Conservation (phyloP, 1,139 yeast genomes). For the Kluyveromyces sp. region DNA sequence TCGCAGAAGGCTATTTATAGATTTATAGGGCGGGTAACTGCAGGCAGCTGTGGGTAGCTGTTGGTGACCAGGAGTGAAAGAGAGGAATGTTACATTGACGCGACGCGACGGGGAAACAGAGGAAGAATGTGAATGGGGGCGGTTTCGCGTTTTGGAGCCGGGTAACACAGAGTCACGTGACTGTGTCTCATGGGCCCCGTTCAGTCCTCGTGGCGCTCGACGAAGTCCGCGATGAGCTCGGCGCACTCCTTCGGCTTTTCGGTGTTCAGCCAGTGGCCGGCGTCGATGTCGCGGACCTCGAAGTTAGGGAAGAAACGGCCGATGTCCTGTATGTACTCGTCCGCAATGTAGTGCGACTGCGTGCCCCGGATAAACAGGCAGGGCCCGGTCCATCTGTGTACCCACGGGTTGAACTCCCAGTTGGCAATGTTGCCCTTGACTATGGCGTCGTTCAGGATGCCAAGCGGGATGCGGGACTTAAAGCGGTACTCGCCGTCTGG, state of each 20-base stretch:
- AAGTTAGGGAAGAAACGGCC: conserved; percentile 77
- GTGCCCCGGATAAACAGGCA: conserved; percentile 75
- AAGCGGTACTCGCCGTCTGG: conserved; percentile 33
- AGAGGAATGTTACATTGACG: no score
- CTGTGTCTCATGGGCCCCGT: no score
- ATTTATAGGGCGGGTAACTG: no score
- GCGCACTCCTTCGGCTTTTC: conserved; percentile 71
- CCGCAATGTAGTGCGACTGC: conserved; percentile 73
- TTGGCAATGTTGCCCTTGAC: conserved; percentile 60
- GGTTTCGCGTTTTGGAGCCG: no score
- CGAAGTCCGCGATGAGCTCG: conserved; percentile 48
- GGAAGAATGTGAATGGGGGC: no score
- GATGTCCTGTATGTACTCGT: conserved; percentile 68
- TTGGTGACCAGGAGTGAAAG: neutral
- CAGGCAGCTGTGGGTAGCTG: no score
- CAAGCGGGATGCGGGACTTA: conserved; percentile 59
- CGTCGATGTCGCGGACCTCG: conserved; percentile 62
- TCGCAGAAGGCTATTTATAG: neutral
- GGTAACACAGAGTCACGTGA: neutral
- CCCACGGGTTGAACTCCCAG: conserved; percentile 64
- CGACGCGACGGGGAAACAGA: no score
- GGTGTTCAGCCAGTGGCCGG: conserved; percentile 89
- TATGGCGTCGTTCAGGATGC: conserved; percentile 55
- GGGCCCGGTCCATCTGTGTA: conserved; percentile 61
- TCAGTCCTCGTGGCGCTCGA: conserved; percentile 53